Evolutionary conservation across 73 alveolate genomes (phyloP), one percentile per base, ranked within the genome.

Genomic region (Effrenium voratum): DNA sequence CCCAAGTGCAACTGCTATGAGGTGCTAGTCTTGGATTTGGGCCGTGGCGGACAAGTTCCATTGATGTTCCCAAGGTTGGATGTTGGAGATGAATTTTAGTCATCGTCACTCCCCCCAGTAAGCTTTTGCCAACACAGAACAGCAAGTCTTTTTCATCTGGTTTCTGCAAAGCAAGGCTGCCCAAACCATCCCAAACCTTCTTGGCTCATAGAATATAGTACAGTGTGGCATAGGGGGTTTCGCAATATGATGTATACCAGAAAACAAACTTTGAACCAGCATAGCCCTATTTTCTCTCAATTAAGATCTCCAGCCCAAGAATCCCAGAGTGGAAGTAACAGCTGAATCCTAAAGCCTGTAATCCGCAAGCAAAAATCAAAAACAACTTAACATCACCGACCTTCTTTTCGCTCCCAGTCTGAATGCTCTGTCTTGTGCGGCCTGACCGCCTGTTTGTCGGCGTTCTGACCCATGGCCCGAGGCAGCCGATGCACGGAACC

Each of bases 401-500:
- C 73, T 15, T 59, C 73, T 59, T 59, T 59, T 59, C 73, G 73
- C 73, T 59, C 73, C 30, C 73, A 59, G 73, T 59, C 73, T 59
- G 73, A 59, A 16, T 15, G 73, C 34, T 59, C 73, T 19, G 73
- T 59, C 73, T 16, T 15, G 30, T 59, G 73, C 73, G 30, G 73
- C 73, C 73, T 59, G 73, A 59, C 73, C 73, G 73, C 73, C 73
- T 59, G 73, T 59, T 13, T 59, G 73, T 59, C 73, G 73, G 73
- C 73, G 73, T 59, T 59, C 72, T 57, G 72, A 57, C 72, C 72
- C 72, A 57, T 57, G 72, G 72, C 72, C 72, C 36, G 19, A 57
- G 72, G 72, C 72, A 57, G 72, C 72, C 72, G 72, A 57, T 57
- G 72, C 72, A 57, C 72, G 72, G 72, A 57, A 57, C 72, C 72